Percentiles rank a stretch among this genome's conserved stretches.
These are phyloP conservation scores for Scytalidium sp. DNA, from an alignment of 2,329 filamentous ascomycete species.

Conservation along the genomic window DNA sequence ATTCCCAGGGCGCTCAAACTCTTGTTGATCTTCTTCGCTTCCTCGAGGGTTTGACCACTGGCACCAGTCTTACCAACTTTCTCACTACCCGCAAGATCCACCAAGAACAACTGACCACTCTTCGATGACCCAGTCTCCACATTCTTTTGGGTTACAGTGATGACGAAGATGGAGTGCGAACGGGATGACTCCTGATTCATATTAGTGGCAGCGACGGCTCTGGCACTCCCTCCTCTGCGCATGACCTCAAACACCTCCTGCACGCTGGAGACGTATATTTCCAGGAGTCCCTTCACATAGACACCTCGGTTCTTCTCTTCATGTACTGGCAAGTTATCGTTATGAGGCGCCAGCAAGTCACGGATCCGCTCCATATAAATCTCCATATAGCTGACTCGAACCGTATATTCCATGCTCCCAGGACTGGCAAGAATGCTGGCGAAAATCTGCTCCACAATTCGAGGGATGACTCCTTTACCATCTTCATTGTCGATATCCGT, in stretches of 20 bases:
- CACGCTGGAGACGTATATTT: conserved; percentile 94
- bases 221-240: conserved; percentile 82
- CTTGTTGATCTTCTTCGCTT: conserved; percentile 99
- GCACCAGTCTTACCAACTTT: conserved; percentile 99
- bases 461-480: conserved; percentile 89
- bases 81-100: conserved; percentile 96
- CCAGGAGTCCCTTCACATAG: conserved; percentile 91
- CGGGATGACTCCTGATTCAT: conserved; percentile 99
- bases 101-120: conserved; percentile 93
- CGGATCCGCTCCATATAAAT: conserved; percentile 99
- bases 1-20: conserved; percentile 96
- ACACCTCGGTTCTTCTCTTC: conserved; percentile 96
- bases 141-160: conserved; percentile 97
- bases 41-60: conserved; percentile 93
- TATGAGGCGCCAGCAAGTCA: conserved; percentile 86
- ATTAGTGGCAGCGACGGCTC: conserved; percentile 94
- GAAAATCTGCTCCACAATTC: conserved; percentile 97
- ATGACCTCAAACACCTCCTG: conserved; percentile 97
- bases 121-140: conserved; percentile 94
- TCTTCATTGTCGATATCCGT: conserved; percentile 88
- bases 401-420: conserved; percentile 96
- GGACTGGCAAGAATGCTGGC: conserved; percentile 90
- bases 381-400: conserved; percentile 98
- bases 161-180: conserved; percentile 96
- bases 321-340: conserved; percentile 96